A percentile compares a stretch with the other conserved stretches of the same genome.
Conservation (phyloP, 1,284 basidiomycete genomes). For the Phenoliferia sp. region DNA sequence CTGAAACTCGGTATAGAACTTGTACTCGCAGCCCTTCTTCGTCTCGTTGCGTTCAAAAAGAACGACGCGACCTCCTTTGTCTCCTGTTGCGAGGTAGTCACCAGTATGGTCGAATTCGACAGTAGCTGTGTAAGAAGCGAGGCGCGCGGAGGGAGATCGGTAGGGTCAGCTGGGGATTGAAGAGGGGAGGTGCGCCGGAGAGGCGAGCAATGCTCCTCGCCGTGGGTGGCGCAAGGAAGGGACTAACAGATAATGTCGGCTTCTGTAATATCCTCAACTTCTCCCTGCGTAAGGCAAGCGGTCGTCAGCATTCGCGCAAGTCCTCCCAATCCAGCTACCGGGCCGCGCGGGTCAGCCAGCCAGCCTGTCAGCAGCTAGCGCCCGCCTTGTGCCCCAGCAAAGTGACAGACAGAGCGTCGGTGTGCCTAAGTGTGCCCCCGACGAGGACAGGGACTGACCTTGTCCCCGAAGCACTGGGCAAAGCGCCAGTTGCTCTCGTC, state of each 20-base stretch:
- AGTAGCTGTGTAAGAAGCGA: slow-evolving; percentile 52
- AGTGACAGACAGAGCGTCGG: slow-evolving; percentile 38
- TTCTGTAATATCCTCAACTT: slow-evolving; percentile 99
- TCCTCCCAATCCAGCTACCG: background rate
- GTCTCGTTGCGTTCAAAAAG: slow-evolving; percentile 96
- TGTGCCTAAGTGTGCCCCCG: background rate
- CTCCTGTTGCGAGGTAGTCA: slow-evolving; percentile 97
- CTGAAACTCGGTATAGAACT: slow-evolving; percentile 99
- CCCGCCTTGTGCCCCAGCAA: background rate
- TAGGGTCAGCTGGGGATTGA: background rate
- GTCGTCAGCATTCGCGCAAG: background rate
- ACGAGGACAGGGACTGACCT: slow-evolving; percentile 51
- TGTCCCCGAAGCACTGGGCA: slow-evolving; percentile 99
- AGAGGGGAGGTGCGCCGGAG: background rate
- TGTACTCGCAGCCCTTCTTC: slow-evolving; percentile 99
- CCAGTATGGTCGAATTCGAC: slow-evolving; percentile 99
- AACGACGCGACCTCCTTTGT: slow-evolving; percentile 98
- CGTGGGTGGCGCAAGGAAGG: background rate
- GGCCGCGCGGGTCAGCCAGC: background rate
- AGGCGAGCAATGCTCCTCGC: too few relatives aligned
- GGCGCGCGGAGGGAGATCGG: background rate
- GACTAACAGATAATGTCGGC: slow-evolving; percentile 84
- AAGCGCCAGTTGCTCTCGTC: slow-evolving; percentile 68
- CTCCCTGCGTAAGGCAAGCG: slow-evolving; percentile 35
- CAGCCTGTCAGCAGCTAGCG: too few relatives aligned